These are phyloP conservation scores for Mycena haematopus DNA, from an alignment of 768 basidiomycete genomes.

Conservation along the genomic window DNA sequence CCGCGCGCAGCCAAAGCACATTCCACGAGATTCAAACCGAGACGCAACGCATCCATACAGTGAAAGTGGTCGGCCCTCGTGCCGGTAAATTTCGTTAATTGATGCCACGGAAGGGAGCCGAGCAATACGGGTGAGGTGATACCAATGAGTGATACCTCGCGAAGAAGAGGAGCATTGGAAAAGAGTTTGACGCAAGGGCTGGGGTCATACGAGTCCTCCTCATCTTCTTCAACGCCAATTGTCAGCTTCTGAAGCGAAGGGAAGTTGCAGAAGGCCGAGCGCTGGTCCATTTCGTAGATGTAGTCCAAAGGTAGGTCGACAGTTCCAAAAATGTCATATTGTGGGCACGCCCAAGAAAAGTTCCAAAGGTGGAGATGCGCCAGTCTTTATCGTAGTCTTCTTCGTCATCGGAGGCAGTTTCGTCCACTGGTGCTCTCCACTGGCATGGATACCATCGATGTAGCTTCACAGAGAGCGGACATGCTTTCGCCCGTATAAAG, in stretches of 20 bases:
- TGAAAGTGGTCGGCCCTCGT: too few species aligned
- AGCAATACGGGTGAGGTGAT: not conserved
- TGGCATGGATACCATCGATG: not conserved
- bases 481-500: not conserved
- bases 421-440: too few species aligned
- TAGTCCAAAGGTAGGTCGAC: not conserved
- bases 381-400: not conserved
- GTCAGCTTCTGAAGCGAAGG: not conserved
- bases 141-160: not conserved
- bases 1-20: not conserved
- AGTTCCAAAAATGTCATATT: not conserved
- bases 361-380: not conserved
- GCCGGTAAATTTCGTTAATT: conserved; percentile 3
- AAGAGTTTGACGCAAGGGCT: not conserved
- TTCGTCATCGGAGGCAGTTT: not conserved
- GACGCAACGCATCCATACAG: not conserved
- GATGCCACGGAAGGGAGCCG: conserved; percentile 1
- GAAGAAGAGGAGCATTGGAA: not conserved
- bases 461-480: not conserved
- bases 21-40: not conserved
- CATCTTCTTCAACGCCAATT: not conserved
- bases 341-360: not conserved
- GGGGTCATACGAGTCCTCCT: too few species aligned
- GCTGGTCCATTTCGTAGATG: not conserved
- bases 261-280: not conserved